Evolutionary conservation across 2,329 filamentous ascomycete genomes (phyloP).

Genomic region (Talaromyces marneffei): DNA sequence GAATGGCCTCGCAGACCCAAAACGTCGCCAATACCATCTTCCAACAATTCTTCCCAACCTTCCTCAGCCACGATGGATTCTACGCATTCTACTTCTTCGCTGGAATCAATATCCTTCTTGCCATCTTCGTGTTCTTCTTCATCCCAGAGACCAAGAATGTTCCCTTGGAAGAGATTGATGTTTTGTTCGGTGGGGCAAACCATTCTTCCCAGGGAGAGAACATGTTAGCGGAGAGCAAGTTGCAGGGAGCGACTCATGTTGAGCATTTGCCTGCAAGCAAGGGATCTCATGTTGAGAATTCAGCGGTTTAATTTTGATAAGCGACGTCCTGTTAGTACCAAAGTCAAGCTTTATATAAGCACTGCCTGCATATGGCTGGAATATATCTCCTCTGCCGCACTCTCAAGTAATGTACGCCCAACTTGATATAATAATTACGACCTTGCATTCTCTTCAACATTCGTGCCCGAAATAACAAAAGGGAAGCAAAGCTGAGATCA

Average conservation of each 20-base stretch:
- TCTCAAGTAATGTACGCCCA: neutral
- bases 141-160: conserved; percentile 26
- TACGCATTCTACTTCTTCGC: conserved; percentile 54
- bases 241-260: neutral
- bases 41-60: conserved; percentile 65
- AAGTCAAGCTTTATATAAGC: neutral
- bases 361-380: neutral
- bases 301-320: neutral
- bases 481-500: neutral
- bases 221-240: conserved; percentile 9
- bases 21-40: conserved; percentile 63
- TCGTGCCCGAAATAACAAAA: neutral
- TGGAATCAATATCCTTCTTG: conserved; percentile 47
- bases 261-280: neutral
- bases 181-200: conserved; percentile 34
- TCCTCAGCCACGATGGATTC: conserved; percentile 55
- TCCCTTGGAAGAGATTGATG: conserved; percentile 34
- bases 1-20: conserved; percentile 58
- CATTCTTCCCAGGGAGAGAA: conserved; percentile 31
- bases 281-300: conserved; percentile 1
- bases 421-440: neutral
- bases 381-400: neutral
- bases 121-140: conserved; percentile 46
- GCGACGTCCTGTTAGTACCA: neutral
- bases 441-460: neutral